Evolutionary conservation across 108 stramenopile species (phyloP), one percentile per base, ranked within the genome.

Genomic region (Fragilaria radians): DNA sequence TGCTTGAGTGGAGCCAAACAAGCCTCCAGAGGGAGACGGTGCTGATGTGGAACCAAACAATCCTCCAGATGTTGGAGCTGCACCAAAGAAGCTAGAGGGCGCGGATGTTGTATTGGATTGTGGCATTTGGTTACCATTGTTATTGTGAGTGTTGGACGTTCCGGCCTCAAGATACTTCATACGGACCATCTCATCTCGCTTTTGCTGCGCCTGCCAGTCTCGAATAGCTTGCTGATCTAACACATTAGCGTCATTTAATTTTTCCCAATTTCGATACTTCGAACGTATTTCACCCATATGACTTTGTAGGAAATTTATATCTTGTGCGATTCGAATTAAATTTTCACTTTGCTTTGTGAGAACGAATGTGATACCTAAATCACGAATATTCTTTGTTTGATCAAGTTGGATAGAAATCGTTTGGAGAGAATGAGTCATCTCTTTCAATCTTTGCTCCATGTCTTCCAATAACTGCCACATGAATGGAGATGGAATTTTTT

Each of bases 401-500:
- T 21, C 23, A 23, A 76, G 46, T 48, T 67, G 67, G 28, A 54
- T 53, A 30, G 28, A 59, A 26, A 62, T 50, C 18, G 60, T 65
- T 23, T 62, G 53, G 24, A 83, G 23, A 28, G 62, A 55, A 2
- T 56, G 29, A 22, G 64, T 49, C 27, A 86, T 57, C 0, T n/a
- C 32, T 3, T 47, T n/a, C 7, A 80, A 47, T 26, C 82, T 77
- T 25, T 67, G 53, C 59, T 85, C 74, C 62, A 84, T 68, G 32
- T 82, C 68, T 26, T 74, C 61, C 42, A 91, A 32, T 18, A 63
- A 54, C 49, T 84, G 76, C 86, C 83, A 88, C 5, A 83, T 58
- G 57, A 86, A 91, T 0, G 86, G 89, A 61, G 72, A 77, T 21
- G 89, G 89, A 67, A 91, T 86, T 4, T 62, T 57, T 42, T 88